A percentile compares a stretch with the other conserved stretches of the same genome.
Evolutionary conservation across 345 rosid species (phyloP).

Genomic region (Dipteronia sinensis): DNA sequence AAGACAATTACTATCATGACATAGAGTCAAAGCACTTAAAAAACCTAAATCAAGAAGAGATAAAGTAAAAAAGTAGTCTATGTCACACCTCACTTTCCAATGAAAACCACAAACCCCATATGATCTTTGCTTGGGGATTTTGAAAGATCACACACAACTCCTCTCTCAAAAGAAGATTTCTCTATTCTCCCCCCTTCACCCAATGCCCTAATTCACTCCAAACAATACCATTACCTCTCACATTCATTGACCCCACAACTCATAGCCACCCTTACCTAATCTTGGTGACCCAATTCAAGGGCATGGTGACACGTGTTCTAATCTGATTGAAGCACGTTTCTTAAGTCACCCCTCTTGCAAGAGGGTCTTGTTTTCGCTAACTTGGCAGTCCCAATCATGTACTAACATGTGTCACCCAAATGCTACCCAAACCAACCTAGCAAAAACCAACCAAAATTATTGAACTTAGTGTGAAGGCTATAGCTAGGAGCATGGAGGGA

Average conservation of each 20-base stretch:
- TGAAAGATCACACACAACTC: slow-evolving; percentile 41
- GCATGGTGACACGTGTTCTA: slow-evolving; percentile 26
- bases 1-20: slow-evolving; percentile 8
- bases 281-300: not conserved
- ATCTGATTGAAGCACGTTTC: slow-evolving; percentile 28
- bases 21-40: slow-evolving; percentile 20
- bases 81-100: slow-evolving; percentile 43
- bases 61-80: slow-evolving; percentile 21
- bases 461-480: slow-evolving; percentile 32
- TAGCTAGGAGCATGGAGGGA: slow-evolving; percentile 33
- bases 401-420: slow-evolving; percentile 38
- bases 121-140: slow-evolving; percentile 54
- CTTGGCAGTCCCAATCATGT: no score
- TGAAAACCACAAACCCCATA: slow-evolving; percentile 47
- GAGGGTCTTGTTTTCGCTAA: slow-evolving; percentile 6
- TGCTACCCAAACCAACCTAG: slow-evolving; percentile 27
- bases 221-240: not conserved
- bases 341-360: slow-evolving; percentile 14
- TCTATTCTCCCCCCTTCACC: slow-evolving; percentile 13
- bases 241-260: slow-evolving; percentile 14
- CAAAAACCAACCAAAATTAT: slow-evolving; percentile 33
- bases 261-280: slow-evolving; percentile 12
- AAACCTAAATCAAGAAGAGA: slow-evolving; percentile 29
- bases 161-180: slow-evolving; percentile 37
- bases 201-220: slow-evolving; percentile 30